Percentiles rank a stretch among this genome's conserved stretches.
phyloP scores from a whole-genome alignment of 176 grass and related monocot species.

The Phragmites australis region DNA sequence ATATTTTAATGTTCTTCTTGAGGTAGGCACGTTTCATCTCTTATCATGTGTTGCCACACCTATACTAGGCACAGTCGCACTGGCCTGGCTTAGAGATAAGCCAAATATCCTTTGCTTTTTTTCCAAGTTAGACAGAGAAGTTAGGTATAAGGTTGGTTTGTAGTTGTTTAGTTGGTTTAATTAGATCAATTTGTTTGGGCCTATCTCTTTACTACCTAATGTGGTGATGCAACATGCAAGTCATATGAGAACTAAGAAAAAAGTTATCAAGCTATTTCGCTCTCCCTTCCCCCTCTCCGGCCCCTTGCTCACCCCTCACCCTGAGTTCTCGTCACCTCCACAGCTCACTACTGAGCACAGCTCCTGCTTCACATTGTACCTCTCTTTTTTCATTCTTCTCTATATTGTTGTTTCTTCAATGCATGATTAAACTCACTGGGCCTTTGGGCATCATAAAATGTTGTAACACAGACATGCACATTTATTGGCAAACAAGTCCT shows the following conservation, averaged over 20 bases:
- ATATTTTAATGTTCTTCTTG: slow-evolving; percentile 33
- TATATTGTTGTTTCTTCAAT: not conserved
- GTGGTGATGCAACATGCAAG: not conserved
- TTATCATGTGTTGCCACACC: not conserved
- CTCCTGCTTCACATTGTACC: not conserved
- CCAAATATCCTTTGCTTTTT: not conserved
- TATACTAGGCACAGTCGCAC: not conserved
- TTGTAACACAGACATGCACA: not conserved
- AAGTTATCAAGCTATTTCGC: not conserved
- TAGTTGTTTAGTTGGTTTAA: not conserved
- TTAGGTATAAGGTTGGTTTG: not conserved
- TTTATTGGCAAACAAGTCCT: slow-evolving; percentile 13
- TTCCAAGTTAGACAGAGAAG: not conserved
- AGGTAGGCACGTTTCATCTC: not conserved
- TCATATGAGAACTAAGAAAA: not conserved
- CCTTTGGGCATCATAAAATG: not conserved
- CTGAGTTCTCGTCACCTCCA: too few relatives aligned
- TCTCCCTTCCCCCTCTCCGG: not conserved
- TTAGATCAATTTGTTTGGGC: not conserved
- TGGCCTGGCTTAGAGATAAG: not conserved
- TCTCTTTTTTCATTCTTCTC: not conserved
- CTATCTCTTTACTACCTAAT: not conserved
- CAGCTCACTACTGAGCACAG: not conserved
- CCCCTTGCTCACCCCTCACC: not conserved
- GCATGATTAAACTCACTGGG: not conserved